Evolutionary conservation across 352 stramenopile species (phyloP), one percentile per base, ranked within the genome.

Genomic region (Thalassiosira livingstoniorum): DNA sequence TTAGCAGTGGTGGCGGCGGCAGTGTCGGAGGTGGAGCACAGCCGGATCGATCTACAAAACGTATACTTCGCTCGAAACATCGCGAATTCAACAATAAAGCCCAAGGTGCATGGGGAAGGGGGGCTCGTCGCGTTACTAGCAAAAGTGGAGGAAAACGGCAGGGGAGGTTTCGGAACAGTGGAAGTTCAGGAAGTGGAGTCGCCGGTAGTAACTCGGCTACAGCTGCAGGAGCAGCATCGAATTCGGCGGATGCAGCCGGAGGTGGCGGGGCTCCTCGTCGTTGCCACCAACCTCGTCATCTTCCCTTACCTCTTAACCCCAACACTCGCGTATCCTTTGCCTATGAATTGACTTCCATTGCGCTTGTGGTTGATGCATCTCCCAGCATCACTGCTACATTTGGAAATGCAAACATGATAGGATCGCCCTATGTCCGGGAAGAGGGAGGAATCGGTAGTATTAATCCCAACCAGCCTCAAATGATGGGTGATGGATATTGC

Each of bases 281-380:
- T 27, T 92, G 87, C 64, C 85, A 93, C 80, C 81, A 91, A 70
- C 90, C 90, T 42, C 64, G 76, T 37, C 64, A 86, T 45, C 71
- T 94, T 55, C 90, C 90, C 2, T 72, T 94, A 13, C 68, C 77
- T 42, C 70, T 92, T 13, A 88, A 85, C 75, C 79, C 81, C 23
- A 87, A 85, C 15, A 92, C 90, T n/a, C 60, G 87, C 18, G 77
- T 94, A 35, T 82, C 83, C 25, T 94, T 93, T 78, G 83, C 85
- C 3, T 94, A 94, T 82, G 88, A 93, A 75, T 67, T 92, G 31
- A 93, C 90, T 15, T 86, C 87, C 3, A 92, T 94, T 63, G 88
- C 82, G 29, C 89, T 94, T 82, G 80, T 88, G 39, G 39, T 94
- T 2, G 90, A 94, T 88, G 90, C 90, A 45, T 92, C 83, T 39